Base-by-base conservation (phyloP, 129 eudicot species). In the Saussurea involucrata region DNA sequence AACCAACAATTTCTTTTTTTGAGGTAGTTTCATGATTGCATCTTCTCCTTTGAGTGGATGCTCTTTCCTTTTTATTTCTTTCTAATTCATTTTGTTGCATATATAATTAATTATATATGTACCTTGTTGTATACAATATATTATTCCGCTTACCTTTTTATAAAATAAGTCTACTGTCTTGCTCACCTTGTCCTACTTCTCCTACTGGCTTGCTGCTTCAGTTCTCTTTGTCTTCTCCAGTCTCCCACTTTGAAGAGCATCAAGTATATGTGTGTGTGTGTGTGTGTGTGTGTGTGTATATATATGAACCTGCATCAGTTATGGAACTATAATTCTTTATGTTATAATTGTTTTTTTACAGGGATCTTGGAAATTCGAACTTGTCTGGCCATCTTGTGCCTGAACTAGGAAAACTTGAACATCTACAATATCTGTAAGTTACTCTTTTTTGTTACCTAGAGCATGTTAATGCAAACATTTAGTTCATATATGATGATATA, bases 331-430 rank as follows among this genome's bases (percentile, higher is more conserved):
- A 77, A 68, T 21, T 75, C 2, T 18, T 63, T 44, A 21, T 32
- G 11, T 28, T 65, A 21, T 69, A 32, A 15, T 76, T 63, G 24
- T 9, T 60, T 57, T 68, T 74, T 60, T 76, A 78, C 85, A 94
- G 98, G 87, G 98, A 94, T 82, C 91, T 94, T 64, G 98, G 98
- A 42, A 94, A 94, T 76, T 89, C 98, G 63, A 94, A 94, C 74
- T 84, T 94, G 76, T 87, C 97, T 27, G 98, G 98, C 67, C 92
- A 89, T 80, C 85, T 94, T 42, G 97, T 91, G 53, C 82, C 96
- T 73, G 98, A 94, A 34, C 96, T 94, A 42, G 98, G 97, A 46
- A 87, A 82, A 57, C 98, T 94, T 61, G 96, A 91, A 75, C 90
- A 88, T 72, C 97, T 94, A 40, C 96, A 94, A 78, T 94, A 94